Conservation (phyloP, 2,329 filamentous ascomycete genomes). For the Colletotrichum chlorophyti region DNA sequence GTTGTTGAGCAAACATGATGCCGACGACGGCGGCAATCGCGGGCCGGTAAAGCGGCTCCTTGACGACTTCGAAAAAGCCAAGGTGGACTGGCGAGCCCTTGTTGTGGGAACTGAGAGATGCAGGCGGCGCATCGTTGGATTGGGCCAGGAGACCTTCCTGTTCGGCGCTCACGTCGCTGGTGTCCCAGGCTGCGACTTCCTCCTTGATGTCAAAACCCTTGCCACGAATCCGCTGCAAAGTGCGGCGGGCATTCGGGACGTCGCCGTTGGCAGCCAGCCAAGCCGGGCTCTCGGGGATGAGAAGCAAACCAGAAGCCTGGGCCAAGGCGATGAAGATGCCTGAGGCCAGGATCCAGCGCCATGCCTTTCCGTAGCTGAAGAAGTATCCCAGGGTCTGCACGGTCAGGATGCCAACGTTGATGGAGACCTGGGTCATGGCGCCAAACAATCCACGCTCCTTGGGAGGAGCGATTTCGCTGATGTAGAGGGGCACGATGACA, state of each 20-base stretch:
- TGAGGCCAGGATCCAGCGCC: constrained; percentile 82
- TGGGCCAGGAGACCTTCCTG: constrained; percentile 71
- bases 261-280: constrained; percentile 80
- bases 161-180: constrained; percentile 57
- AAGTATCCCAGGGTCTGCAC: constrained; percentile 89
- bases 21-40: constrained; percentile 85
- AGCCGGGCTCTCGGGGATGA: constrained; percentile 86
- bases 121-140: constrained; percentile 30
- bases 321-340: constrained; percentile 72
- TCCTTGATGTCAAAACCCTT: constrained; percentile 71
- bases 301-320: constrained; percentile 73
- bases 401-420: constrained; percentile 87
- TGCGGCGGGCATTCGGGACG: constrained; percentile 65
- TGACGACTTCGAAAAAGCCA: constrained; percentile 70
- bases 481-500: constrained; percentile 93
- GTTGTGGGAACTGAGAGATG: constrained; percentile 33
- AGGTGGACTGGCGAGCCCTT: constrained; percentile 46
- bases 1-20: constrained; percentile 91
- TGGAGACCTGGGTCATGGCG: constrained; percentile 88
- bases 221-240: constrained; percentile 80
- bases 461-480: constrained; percentile 87
- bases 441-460: constrained; percentile 80
- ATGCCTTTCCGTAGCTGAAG: constrained; percentile 77
- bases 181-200: constrained; percentile 72
- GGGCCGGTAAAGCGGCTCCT: constrained; percentile 71